Base-by-base conservation (phyloP, 2,329 filamentous ascomycete genomes). In the Boeremia exigua region DNA sequence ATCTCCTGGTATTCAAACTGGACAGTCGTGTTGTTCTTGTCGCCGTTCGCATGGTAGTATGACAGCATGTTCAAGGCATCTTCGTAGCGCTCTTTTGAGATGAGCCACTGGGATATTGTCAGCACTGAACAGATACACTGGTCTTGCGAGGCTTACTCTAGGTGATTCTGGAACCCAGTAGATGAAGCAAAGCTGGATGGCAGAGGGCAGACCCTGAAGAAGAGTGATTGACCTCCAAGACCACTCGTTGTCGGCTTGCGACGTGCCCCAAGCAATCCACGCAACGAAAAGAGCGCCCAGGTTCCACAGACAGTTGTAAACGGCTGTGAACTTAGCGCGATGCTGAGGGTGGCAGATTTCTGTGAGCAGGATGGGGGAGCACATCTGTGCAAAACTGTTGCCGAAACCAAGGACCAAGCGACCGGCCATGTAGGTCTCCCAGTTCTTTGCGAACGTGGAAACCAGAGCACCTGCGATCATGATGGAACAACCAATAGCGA, bases 261-360 rank as follows among this genome's bases (percentile, higher is more conserved):
- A 65, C 9, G 63, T 72, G 25, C 71, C 71, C 58, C 67, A 74
- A 34, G 81, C 81, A 83, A 88, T 80, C 75, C 82, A 84, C 8
- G 84, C 83, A n/a, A 86, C 84, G 47, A 87, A 62, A 28, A 80
- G 68, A 39, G 77, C 76, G 36, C 84, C 85, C 54, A 86, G 68
- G 68, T 88, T 88, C 86, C 86, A 89, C 45, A 88, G 74, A 65
- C 84, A 88, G 73, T 89, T 88, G 75, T 89, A 89, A 54, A 89
- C 80, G 25, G 86, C 80, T 0, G 86, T 89, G 48, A 88, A 80
- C 11, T 81, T 82, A 15, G 81, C 86, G 65, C 87, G 84, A 69
- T 89, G 86, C 67, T 88, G 86, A 14, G 87, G 86, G 67, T 89
- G 87, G 74, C 82, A 85, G 59, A 89, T 82, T 74, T 89, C 87